These are phyloP conservation scores for Colletotrichum coccodes DNA, from an alignment of 2,329 filamentous ascomycete genomes.

Conservation along the genomic window DNA sequence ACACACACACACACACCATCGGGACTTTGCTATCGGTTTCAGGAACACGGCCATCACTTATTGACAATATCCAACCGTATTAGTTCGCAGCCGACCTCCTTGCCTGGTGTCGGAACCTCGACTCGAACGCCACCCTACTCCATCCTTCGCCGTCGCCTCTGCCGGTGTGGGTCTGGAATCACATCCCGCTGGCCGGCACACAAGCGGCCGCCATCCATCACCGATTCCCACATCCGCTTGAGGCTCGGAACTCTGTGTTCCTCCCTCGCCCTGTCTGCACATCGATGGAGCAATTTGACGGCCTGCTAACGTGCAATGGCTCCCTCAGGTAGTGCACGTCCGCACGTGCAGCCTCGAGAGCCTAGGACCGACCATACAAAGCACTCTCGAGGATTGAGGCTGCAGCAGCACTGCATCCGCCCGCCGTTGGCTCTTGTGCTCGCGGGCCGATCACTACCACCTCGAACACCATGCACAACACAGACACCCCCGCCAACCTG, in stretches of 20 bases:
- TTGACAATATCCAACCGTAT: background rate
- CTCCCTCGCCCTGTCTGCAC: slow-evolving; percentile 21
- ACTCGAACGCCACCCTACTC: slow-evolving; percentile 20
- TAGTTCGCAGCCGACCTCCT: background rate
- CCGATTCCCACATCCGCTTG: slow-evolving; percentile 7
- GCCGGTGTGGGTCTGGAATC: slow-evolving; percentile 29
- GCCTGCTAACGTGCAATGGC: slow-evolving; percentile 21
- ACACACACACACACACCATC: background rate
- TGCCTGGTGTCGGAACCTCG: background rate
- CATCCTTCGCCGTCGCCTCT: slow-evolving; percentile 25
- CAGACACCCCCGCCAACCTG: slow-evolving; percentile 19
- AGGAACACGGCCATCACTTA: background rate
- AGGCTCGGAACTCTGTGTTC: slow-evolving; percentile 12
- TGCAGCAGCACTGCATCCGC: slow-evolving; percentile 29
- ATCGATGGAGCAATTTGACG: slow-evolving; percentile 16
- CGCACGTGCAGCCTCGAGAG: slow-evolving; percentile 11
- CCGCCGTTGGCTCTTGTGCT: slow-evolving; percentile 11
- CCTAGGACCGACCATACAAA: background rate
- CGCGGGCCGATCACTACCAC: slow-evolving; percentile 20
- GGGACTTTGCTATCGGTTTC: background rate
- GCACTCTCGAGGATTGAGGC: slow-evolving; percentile 18
- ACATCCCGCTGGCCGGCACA: slow-evolving; percentile 27
- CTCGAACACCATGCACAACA: slow-evolving; percentile 26
- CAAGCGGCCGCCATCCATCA: slow-evolving; percentile 28
- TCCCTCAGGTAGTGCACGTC: background rate